These are phyloP conservation scores for Volvox carteri DNA, from an alignment of 163 green algal genomes.

Conservation along the genomic window DNA sequence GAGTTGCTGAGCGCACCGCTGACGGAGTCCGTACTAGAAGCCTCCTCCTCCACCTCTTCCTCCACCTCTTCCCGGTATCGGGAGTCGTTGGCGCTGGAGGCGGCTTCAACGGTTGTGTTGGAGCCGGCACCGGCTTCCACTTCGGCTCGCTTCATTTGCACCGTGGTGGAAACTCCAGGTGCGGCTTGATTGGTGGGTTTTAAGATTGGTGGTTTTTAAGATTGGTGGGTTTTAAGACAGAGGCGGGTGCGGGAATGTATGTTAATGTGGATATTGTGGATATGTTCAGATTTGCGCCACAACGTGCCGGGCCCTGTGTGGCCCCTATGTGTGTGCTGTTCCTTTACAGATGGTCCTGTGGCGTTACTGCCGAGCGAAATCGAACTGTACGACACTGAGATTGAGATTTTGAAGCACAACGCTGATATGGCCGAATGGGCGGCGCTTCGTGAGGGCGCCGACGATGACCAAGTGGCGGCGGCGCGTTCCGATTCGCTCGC, in stretches of 20 bases:
- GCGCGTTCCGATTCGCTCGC: neutral
- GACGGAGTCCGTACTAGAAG: slow-evolving; percentile 29
- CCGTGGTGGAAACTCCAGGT: slow-evolving; percentile 53
- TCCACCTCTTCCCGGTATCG: too few relatives aligned
- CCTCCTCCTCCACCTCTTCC: neutral
- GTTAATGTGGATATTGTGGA: too few relatives aligned
- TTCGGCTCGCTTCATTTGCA: slow-evolving; percentile 46
- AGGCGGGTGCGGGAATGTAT: too few relatives aligned
- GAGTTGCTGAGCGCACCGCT: neutral
- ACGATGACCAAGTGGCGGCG: slow-evolving; percentile 20
- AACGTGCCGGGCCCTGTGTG: too few relatives aligned
- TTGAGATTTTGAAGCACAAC: neutral
- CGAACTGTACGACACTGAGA: slow-evolving; percentile 53
- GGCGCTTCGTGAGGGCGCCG: neutral
- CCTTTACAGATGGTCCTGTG: slow-evolving; percentile 62
- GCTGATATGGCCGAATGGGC: slow-evolving; percentile 46
- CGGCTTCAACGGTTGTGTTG: slow-evolving; percentile 4
- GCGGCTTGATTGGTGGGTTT: too few relatives aligned
- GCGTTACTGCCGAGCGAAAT: slow-evolving; percentile 62
- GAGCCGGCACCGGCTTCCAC: slow-evolving; percentile 9
- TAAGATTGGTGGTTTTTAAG: neutral
- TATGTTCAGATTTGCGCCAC: too few relatives aligned
- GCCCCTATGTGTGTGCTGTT: too few relatives aligned
- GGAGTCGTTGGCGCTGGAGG: too few relatives aligned
- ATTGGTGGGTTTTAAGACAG: too few relatives aligned